Conservation (phyloP, 257 asterid species). For the Echium plantagineum region DNA sequence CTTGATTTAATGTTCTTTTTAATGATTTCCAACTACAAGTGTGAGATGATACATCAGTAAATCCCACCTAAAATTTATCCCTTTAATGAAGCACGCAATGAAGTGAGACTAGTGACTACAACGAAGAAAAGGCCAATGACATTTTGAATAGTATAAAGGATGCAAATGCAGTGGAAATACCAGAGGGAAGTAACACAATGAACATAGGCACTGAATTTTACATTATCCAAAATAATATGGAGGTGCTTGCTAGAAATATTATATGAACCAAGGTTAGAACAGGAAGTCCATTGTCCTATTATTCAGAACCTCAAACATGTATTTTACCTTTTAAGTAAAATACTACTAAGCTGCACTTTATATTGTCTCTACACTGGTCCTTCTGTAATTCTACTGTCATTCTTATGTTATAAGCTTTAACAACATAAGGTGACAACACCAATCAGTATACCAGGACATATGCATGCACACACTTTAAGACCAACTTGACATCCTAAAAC, state of each 20-base stretch:
- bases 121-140: background rate
- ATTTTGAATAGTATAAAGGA: background rate
- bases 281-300: too few species aligned
- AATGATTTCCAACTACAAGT: slow-evolving; percentile 52
- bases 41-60: background rate
- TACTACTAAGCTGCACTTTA: too few species aligned
- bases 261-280: too few species aligned
- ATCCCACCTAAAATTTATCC: background rate
- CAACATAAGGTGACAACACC: background rate
- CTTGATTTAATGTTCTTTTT: slow-evolving; percentile 52
- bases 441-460: background rate
- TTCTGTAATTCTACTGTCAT: too few species aligned
- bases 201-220: too few species aligned
- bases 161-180: background rate
- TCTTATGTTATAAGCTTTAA: too few species aligned
- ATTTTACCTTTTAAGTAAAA: too few species aligned
- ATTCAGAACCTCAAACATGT: too few species aligned
- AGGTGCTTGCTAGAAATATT: too few species aligned
- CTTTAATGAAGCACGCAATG: background rate
- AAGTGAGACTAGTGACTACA: too few species aligned
- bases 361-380: too few species aligned
- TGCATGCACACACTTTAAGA: background rate
- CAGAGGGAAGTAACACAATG: background rate
- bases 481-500: background rate
- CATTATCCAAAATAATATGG: too few species aligned